Evolutionary conservation across 345 rosid genomes (phyloP), one percentile per base, ranked within the genome.

Genomic region (Trapa bicornis): DNA sequence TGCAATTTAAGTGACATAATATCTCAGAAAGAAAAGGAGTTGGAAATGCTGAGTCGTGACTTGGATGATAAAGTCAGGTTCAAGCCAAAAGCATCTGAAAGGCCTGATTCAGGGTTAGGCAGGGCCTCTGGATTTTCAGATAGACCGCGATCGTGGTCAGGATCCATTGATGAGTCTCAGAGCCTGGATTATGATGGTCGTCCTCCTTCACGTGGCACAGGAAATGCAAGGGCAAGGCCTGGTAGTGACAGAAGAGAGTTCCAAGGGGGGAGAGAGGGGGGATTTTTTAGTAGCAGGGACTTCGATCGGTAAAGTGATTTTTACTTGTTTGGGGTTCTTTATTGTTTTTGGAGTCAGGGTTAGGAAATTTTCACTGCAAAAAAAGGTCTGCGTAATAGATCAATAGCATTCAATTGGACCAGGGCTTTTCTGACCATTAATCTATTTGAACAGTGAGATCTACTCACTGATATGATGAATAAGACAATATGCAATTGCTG

Each of bases 251-350:
- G 96, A 83, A 85, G 90, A 83, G 68, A 79, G 77, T 85, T 80
- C 72, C 93, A 84, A 73, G 90, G 92, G 78, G 86, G 90, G 74
- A 86, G 85, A 76, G 99, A 91, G 63, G 83, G 89, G 69, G 93
- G 91, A 70, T 91, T 82, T 81, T 78, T 86, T 68, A 87, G 81
- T 70, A 81, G 75, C 84, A 81, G 90, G 69, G 86, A 91, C 68
- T 76, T 77, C 11, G 86, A 83, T 82, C 84, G 97, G 97, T 94
- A 79, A 80, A 48, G 60, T 43, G 35, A 37, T 1, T 16, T 16
- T 33, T 16, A 39, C 60, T 54, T 38, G 1, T 58, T 58, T 58
- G 48, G 11, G 29, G 16, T 58, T 58, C 63, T 8, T 9, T 58
- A 2, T 35, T 7, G 37, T 35, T 33, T 5, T 10, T 35, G 38